Base-by-base conservation (phyloP, 257 asterid genomes). In the Penstemon eatonii region DNA sequence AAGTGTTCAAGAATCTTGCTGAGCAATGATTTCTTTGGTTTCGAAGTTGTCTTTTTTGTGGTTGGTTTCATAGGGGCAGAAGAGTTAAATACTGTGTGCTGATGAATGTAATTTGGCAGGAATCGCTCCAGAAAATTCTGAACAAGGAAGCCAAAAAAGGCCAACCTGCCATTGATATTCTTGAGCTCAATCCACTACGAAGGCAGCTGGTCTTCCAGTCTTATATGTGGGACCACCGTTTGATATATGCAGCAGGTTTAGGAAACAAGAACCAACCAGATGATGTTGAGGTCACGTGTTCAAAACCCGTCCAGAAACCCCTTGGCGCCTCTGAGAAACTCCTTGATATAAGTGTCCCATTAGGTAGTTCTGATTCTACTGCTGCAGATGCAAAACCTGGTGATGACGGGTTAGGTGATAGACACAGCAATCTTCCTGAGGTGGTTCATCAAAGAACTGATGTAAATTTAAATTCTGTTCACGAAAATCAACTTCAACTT, bases 171-270 rank as follows among this genome's bases (percentile, higher is more conserved):
- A 75, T 88, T 63, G 97, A 93, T 78, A 84, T 88, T 71, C 83
- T 93, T 44, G 98, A 93, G 77, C 84, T 93, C 76, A 90, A 88
- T 85, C 85, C 78, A 56, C 78, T 90, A 69, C 84, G 90, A 54
- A 84, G 93, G 57, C 95, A 93, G 66, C 79, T 90, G 53, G 67
- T 90, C 41, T 77, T 88, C 75, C 97, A 88, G 80, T 90, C 95
- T 47, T 93, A 84, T 69, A 70, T 87, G 73, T 93, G 98, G 98
- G 98, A 93, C 79, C 91, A 77, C 66, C 91, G 90, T 43, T 86
- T 93, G 77, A 77, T 86, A 74, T 69, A 80, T 51, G 86, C 92
- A 40, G 84, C 88, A 56, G 79, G 79, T 83, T 63, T 77, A 62
- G 85, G 78, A 70, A 80, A 70, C 37, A 79, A 66, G 60, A 69